A percentile compares a stretch with the other conserved stretches of the same genome.
Evolutionary conservation across 345 rosid species (phyloP).

Genomic region (Salix koriyanagi): DNA sequence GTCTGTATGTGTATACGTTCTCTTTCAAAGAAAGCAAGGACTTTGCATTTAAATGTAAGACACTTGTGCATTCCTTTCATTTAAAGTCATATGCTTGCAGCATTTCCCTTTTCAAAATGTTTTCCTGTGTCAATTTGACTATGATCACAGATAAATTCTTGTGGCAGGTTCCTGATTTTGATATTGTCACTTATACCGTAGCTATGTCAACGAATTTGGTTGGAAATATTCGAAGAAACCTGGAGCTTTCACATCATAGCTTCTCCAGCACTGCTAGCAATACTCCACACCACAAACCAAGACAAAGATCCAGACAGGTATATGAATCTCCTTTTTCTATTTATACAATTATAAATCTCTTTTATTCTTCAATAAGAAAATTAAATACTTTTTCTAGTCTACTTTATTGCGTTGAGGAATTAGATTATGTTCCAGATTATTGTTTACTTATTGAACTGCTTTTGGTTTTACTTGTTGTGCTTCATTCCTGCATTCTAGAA

Average conservation of each 20-base stretch:
- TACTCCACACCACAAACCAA: not conserved
- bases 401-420: not conserved
- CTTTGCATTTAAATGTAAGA: slow-evolving; percentile 25
- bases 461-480: not conserved
- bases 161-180: slow-evolving; percentile 34
- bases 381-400: not conserved
- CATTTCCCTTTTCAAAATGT: not conserved
- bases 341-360: not conserved
- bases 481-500: slow-evolving; percentile 8
- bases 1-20: slow-evolving; percentile 33
- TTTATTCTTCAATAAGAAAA: not conserved
- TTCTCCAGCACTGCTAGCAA: slow-evolving; percentile 10
- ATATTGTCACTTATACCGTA: slow-evolving; percentile 22
- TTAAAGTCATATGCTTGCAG: not conserved
- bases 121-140: not conserved
- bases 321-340: not conserved
- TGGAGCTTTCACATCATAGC: slow-evolving; percentile 19
- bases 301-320: slow-evolving; percentile 15
- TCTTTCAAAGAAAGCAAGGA: slow-evolving; percentile 31
- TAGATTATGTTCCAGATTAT: not conserved
- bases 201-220: slow-evolving; percentile 29
- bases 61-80: not conserved
- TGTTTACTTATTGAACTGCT: not conserved
- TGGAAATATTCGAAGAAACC: slow-evolving; percentile 26
- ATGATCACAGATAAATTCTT: slow-evolving; percentile 7